These are phyloP conservation scores for Linderniella brevidens DNA, from an alignment of 257 asterid genomes.

Conservation along the genomic window DNA sequence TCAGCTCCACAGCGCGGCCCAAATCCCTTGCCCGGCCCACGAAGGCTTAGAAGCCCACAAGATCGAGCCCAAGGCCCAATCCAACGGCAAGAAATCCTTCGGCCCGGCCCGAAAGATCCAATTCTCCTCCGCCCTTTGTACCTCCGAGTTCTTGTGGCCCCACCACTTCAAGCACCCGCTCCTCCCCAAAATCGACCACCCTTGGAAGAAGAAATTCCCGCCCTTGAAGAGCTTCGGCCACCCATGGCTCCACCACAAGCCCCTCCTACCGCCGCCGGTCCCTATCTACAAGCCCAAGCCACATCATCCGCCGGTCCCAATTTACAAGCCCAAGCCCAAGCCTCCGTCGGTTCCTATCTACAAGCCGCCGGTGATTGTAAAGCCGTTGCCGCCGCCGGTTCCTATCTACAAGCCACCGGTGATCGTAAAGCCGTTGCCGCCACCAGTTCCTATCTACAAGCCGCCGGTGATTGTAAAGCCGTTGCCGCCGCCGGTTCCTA, in stretches of 20 bases:
- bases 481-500: too few species aligned
- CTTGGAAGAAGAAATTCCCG: conserved; percentile 9
- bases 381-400: too few species aligned
- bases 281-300: too few species aligned
- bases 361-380: too few species aligned
- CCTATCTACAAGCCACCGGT: too few species aligned
- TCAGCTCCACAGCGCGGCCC: conserved; percentile 56
- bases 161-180: conserved; percentile 31
- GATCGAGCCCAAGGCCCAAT: conserved; percentile 22
- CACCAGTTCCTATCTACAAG: too few species aligned
- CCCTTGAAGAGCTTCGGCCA: conserved; percentile 13
- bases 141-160: conserved; percentile 70
- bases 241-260: conserved; percentile 14
- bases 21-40: conserved; percentile 57
- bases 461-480: too few species aligned
- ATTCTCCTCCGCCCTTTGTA: conserved; percentile 55
- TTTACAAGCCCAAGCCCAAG: too few species aligned
- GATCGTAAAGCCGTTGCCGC: too few species aligned
- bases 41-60: conserved; percentile 39
- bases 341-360: too few species aligned
- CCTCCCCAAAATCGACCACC: conserved; percentile 34
- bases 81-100: conserved; percentile 24
- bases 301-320: too few species aligned
- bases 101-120: conserved; percentile 27
- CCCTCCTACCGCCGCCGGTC: too few species aligned